Conservation (phyloP, 306 rosid species). For the Aeschynomene evenia region DNA sequence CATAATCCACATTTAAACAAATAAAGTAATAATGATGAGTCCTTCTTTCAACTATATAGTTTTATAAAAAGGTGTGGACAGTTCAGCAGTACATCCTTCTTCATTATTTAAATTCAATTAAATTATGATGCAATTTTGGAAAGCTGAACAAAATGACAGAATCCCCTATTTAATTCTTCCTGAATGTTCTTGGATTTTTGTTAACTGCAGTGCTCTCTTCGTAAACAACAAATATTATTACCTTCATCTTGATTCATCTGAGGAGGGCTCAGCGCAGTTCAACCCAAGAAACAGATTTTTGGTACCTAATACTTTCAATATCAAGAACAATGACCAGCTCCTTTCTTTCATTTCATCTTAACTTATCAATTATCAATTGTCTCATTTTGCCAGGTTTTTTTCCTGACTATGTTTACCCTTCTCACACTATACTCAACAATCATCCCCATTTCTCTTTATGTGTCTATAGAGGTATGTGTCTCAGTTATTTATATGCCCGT, state of each 20-base stretch:
- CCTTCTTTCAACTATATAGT: background rate
- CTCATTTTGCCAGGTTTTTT: slow-evolving; percentile 61
- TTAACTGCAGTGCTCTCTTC: slow-evolving; percentile 68
- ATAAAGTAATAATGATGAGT: background rate
- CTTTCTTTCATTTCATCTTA: slow-evolving; percentile 7
- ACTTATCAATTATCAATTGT: slow-evolving; percentile 33
- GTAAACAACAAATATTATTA: slow-evolving; percentile 71
- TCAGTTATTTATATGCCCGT: slow-evolving; percentile 24
- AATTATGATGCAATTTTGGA: background rate
- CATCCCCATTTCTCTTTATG: slow-evolving; percentile 96
- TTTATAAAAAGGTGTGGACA: slow-evolving; percentile 11
- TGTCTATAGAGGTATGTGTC: slow-evolving; percentile 89
- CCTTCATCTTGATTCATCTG: slow-evolving; percentile 62
- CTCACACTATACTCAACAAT: slow-evolving; percentile 88
- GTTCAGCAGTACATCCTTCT: slow-evolving; percentile 1
- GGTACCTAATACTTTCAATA: slow-evolving; percentile 49
- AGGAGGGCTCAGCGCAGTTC: slow-evolving; percentile 60
- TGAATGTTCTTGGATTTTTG: slow-evolving; percentile 29
- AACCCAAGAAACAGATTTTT: slow-evolving; percentile 73
- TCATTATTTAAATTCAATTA: slow-evolving; percentile 1
- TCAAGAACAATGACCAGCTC: slow-evolving; percentile 26
- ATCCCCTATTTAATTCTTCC: background rate
- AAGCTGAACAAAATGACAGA: background rate
- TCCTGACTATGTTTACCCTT: slow-evolving; percentile 91
- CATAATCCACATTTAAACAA: background rate